Conservation (phyloP, 2,329 filamentous ascomycete genomes). For the Aspergillus uvarum region DNA sequence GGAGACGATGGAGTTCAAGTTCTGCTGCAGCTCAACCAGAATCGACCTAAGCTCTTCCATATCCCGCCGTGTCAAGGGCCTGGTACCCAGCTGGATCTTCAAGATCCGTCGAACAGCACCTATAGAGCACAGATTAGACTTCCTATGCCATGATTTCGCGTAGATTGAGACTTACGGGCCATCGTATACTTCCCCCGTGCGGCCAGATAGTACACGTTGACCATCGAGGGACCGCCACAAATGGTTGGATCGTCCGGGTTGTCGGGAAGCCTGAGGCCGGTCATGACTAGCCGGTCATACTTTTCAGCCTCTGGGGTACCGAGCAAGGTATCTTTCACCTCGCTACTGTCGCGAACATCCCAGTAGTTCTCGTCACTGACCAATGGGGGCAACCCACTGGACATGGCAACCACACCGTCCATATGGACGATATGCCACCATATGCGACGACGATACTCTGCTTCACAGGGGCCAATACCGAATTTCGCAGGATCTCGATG, state of each 20-base stretch:
- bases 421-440: slow-evolving; percentile 54
- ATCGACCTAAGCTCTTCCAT: slow-evolving; percentile 47
- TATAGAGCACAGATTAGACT: slow-evolving; percentile 15
- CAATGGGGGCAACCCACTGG: slow-evolving; percentile 49
- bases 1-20: slow-evolving; percentile 45
- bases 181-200: slow-evolving; percentile 48
- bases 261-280: slow-evolving; percentile 36
- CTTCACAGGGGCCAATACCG: slow-evolving; percentile 45
- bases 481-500: slow-evolving; percentile 52
- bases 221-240: slow-evolving; percentile 43
- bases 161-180: slow-evolving; percentile 37
- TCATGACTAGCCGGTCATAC: slow-evolving; percentile 37
- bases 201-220: slow-evolving; percentile 46
- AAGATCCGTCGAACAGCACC: slow-evolving; percentile 45
- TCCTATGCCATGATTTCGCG: not conserved
- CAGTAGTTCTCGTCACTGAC: slow-evolving; percentile 50
- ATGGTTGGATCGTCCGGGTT: slow-evolving; percentile 43
- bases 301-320: slow-evolving; percentile 39
- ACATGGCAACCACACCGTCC: slow-evolving; percentile 51
- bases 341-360: slow-evolving; percentile 49
- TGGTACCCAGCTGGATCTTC: slow-evolving; percentile 47
- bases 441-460: slow-evolving; percentile 46
- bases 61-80: slow-evolving; percentile 43
- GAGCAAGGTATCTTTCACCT: slow-evolving; percentile 48
- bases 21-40: slow-evolving; percentile 41